Base-by-base conservation (phyloP, 108 stramenopile species). In the Cyclotella cryptica region DNA sequence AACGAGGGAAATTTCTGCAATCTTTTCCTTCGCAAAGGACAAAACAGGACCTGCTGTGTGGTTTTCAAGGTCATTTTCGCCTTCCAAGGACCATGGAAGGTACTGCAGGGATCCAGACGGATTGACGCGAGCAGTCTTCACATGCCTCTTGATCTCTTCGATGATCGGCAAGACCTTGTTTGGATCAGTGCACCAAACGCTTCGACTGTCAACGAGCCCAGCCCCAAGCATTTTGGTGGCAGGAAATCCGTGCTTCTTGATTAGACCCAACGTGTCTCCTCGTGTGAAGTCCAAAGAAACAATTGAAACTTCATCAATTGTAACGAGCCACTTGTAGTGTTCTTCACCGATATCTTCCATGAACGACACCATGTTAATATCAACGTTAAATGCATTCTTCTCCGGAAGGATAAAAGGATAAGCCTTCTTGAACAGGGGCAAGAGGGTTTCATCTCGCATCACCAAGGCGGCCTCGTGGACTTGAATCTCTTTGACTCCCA, bases 401-500 rank as follows among this genome's bases (percentile, higher is more conserved):
- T 5, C 35, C 4, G 35, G 35, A 35, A 35, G 35, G 35, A 17
- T 84, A 62, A 30, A 81, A 78, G 81, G 74, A 74, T 84, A 84
- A 1, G 62, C 80, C 18, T 21, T 26, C 14, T 64, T 26, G 54
- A 74, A 75, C 14, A 72, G 40, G 2, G 66, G 15, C 14, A 70
- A 21, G 14, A 83, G 44, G 27, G 51, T 61, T n/a, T 46, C 39
- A 9, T 87, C 88, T 44, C 67, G 80, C 22, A 88, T 71, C 15
- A 86, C 88, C 28, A 91, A 59, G 21, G 70, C 74, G 5, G 90
- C 85, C 74, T 91, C 90, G 69, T 89, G 86, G 52, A 91, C 80
- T 79, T 89, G 90, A 35, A 91, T 66, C 70, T 88, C 86, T 12
- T 73, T 42, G 17, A 86, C 83, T 66, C 88, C 90, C 30, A 89